Conservation (phyloP, 495 filamentous ascomycete genomes). For the Xylaria nigripes region DNA sequence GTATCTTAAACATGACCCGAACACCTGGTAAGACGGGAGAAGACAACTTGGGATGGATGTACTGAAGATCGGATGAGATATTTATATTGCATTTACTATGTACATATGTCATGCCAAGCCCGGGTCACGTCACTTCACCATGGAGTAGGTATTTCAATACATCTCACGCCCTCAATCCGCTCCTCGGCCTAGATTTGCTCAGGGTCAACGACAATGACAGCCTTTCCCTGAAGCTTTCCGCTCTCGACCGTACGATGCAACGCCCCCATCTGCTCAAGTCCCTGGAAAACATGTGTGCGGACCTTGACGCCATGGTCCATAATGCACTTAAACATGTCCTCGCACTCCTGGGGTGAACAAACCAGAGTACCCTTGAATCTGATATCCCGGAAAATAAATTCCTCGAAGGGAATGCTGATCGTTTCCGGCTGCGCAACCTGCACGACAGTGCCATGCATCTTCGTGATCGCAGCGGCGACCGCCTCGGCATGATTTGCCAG, state of each 20-base stretch:
- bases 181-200: constrained; percentile 22
- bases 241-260: constrained; percentile 39
- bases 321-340: constrained; percentile 44
- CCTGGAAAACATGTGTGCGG: constrained; percentile 44
- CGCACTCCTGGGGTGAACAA: constrained; percentile 38
- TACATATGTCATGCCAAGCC: no score
- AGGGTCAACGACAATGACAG: constrained; percentile 42
- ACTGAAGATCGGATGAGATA: no score
- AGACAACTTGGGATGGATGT: no score
- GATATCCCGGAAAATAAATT: constrained; percentile 49
- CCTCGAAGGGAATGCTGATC: constrained; percentile 42
- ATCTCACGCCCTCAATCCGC: constrained; percentile 6
- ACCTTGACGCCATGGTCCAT: constrained; percentile 43
- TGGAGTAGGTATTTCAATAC: no score
- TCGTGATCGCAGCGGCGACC: constrained; percentile 43
- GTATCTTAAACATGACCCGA: neutral
- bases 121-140: no score
- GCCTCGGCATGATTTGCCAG: constrained; percentile 42
- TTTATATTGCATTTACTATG: no score
- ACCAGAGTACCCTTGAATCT: constrained; percentile 41
- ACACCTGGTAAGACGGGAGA: no score
- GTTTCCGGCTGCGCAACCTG: constrained; percentile 47
- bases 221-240: constrained; percentile 48
- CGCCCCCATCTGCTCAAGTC: constrained; percentile 43
- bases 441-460: constrained; percentile 46